Evolutionary conservation across 371 early-diverging fungal genomes (phyloP).

Genomic region (Apophysomyces elegans): DNA sequence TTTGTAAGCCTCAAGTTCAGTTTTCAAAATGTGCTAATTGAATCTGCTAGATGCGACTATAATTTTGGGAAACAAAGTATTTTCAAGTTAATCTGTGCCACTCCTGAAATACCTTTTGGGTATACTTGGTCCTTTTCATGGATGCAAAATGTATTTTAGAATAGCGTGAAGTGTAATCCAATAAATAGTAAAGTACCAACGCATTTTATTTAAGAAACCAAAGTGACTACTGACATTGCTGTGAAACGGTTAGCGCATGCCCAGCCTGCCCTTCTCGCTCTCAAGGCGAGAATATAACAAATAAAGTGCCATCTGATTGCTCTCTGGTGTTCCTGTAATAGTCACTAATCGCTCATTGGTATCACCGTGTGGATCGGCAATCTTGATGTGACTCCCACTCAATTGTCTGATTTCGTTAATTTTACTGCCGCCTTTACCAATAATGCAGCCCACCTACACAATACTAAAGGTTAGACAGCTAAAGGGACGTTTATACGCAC

Average conservation of each 20-base stretch:
- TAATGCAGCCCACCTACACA: constrained; percentile 74
- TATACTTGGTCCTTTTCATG: too few relatives aligned
- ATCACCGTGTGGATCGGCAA: constrained; percentile 66
- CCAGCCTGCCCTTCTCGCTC: constrained; percentile 66
- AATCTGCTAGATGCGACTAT: too few relatives aligned
- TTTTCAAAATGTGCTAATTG: too few relatives aligned
- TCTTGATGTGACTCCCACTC: constrained; percentile 81
- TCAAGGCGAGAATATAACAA: constrained; percentile 80
- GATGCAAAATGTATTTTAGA: too few relatives aligned
- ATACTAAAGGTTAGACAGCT: background rate
- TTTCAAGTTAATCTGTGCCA: too few relatives aligned
- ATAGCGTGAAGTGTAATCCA: too few relatives aligned
- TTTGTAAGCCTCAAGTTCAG: too few relatives aligned
- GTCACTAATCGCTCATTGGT: constrained; percentile 79
- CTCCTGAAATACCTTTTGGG: too few relatives aligned
- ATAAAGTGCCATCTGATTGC: constrained; percentile 82
- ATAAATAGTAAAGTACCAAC: background rate
- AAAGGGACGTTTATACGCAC: constrained; percentile 28
- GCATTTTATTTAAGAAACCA: background rate
- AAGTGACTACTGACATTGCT: background rate
- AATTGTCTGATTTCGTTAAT: constrained; percentile 83
- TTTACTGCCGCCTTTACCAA: constrained; percentile 86
- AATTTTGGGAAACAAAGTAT: too few relatives aligned
- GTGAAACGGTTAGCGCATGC: constrained; percentile 27
- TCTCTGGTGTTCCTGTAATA: constrained; percentile 80